Conservation (phyloP, 441 rosid genomes). For the Melastoma candidum region DNA sequence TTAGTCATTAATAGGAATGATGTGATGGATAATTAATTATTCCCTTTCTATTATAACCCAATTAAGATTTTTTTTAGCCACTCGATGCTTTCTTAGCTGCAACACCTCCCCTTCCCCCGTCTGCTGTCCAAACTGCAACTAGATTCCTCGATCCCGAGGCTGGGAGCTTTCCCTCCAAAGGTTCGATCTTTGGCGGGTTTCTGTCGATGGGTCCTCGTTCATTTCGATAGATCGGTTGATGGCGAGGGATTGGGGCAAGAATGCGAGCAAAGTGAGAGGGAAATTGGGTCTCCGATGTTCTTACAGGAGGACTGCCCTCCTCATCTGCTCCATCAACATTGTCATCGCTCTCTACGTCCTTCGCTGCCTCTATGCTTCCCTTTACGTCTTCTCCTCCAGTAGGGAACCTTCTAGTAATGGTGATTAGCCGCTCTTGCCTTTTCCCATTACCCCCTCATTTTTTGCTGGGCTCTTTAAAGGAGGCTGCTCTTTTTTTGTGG, state of each 20-base stretch:
- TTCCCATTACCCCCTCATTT: constrained; percentile 4
- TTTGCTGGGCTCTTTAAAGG: not conserved
- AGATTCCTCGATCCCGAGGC: too few species aligned
- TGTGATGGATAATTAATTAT: too few species aligned
- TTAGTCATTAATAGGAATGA: too few species aligned
- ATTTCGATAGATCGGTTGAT: constrained; percentile 21
- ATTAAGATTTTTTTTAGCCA: constrained; percentile 1
- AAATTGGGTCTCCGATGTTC: constrained; percentile 44
- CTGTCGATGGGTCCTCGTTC: not conserved
- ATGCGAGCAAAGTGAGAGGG: constrained; percentile 18
- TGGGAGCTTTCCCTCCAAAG: not conserved
- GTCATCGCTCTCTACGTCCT: constrained; percentile 83
- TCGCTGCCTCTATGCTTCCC: constrained; percentile 74
- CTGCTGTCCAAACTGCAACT: too few species aligned
- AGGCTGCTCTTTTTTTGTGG: not conserved
- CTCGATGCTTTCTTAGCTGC: not conserved
- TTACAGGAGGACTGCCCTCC: constrained; percentile 67
- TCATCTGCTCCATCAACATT: constrained; percentile 78
- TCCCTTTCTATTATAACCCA: too few species aligned
- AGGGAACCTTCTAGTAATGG: constrained; percentile 26
- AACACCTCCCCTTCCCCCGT: too few species aligned
- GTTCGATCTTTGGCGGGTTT: constrained; percentile 1
- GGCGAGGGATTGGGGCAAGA: constrained; percentile 50
- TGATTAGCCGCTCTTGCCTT: not conserved
- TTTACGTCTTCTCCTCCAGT: constrained; percentile 46